These are phyloP conservation scores for Moesziomyces sp. DNA, from an alignment of 1,284 basidiomycete genomes.

Conservation along the genomic window DNA sequence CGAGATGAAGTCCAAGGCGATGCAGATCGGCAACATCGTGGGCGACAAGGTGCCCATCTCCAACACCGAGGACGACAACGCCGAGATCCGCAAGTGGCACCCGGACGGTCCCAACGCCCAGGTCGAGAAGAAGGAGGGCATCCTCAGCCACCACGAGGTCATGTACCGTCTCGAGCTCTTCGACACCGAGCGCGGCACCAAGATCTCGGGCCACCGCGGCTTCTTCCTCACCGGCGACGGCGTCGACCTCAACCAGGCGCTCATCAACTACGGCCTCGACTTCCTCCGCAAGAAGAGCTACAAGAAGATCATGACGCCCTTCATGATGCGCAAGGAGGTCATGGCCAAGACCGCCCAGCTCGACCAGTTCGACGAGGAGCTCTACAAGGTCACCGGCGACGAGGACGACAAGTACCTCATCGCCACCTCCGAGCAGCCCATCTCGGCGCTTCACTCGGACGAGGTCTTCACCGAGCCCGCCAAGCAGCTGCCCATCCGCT, in stretches of 20 bases:
- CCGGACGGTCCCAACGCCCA: conserved; percentile 78
- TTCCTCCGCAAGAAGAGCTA: conserved; percentile 84
- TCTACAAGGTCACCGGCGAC: conserved; percentile 89
- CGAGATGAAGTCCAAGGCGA: conserved; percentile 82
- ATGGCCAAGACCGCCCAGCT: conserved; percentile 98
- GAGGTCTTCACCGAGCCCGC: conserved; percentile 97
- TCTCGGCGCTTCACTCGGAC: conserved; percentile 92
- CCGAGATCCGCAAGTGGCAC: conserved; percentile 83
- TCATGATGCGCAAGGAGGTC: conserved; percentile 97
- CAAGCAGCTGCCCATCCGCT: conserved; percentile 85
- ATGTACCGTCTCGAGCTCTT: conserved; percentile 91
- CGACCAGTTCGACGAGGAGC: conserved; percentile 96
- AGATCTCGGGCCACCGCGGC: conserved; percentile 93
- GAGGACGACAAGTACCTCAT: conserved; percentile 99
- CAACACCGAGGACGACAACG: conserved; percentile 94
- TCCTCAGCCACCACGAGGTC: conserved; percentile 96
- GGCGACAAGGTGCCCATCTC: conserved; percentile 86
- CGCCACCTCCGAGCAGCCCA: conserved; percentile 97
- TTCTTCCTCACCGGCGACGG: conserved; percentile 96
- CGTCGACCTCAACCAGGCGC: conserved; percentile 94
- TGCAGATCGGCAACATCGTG: conserved; percentile 90
- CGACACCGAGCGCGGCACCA: conserved; percentile 89
- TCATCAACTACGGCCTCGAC: conserved; percentile 94
- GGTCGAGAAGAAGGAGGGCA: conserved; percentile 73
- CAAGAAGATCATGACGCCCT: conserved; percentile 96